phyloP scores from a whole-genome alignment of 129 eudicot genomes.

The Artemisia tridentata region DNA sequence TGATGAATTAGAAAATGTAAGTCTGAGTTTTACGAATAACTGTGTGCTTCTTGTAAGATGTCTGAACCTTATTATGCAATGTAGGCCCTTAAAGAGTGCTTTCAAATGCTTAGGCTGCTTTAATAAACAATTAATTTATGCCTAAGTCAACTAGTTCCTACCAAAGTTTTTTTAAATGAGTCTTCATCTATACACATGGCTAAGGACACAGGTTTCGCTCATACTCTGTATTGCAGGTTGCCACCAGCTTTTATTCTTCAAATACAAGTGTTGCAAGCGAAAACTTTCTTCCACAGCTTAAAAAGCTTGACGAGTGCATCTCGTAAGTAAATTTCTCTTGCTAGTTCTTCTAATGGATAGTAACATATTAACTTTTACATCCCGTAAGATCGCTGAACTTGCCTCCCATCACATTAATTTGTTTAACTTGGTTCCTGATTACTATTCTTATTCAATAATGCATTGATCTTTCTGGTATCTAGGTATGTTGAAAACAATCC shows the following conservation, averaged over 20 bases:
- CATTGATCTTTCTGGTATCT: constrained; percentile 8
- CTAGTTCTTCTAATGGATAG: not conserved
- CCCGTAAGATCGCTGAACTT: constrained; percentile 4
- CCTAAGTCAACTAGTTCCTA: constrained; percentile 11
- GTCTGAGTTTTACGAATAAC: constrained; percentile 23
- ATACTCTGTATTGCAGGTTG: constrained; percentile 57
- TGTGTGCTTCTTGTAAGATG: constrained; percentile 15
- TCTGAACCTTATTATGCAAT: constrained; percentile 10
- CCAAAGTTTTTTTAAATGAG: not conserved
- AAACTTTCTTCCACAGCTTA: constrained; percentile 79
- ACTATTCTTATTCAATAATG: constrained; percentile 10
- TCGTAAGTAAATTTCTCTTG: constrained; percentile 53
- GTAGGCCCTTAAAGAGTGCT: constrained; percentile 9
- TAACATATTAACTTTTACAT: not conserved
- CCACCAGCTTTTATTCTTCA: constrained; percentile 84
- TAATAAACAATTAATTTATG: not conserved
- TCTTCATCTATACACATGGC: constrained; percentile 8
- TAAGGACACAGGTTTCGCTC: constrained; percentile 12
- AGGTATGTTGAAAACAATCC: constrained; percentile 97
- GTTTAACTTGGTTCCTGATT: constrained; percentile 8
- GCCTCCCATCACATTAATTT: not conserved
- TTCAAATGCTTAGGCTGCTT: not conserved
- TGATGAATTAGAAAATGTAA: constrained; percentile 96
- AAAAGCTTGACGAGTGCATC: constrained; percentile 90
- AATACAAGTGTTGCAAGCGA: constrained; percentile 71